Conservation (phyloP, 768 basidiomycete genomes). For the Suillus decipiens region DNA sequence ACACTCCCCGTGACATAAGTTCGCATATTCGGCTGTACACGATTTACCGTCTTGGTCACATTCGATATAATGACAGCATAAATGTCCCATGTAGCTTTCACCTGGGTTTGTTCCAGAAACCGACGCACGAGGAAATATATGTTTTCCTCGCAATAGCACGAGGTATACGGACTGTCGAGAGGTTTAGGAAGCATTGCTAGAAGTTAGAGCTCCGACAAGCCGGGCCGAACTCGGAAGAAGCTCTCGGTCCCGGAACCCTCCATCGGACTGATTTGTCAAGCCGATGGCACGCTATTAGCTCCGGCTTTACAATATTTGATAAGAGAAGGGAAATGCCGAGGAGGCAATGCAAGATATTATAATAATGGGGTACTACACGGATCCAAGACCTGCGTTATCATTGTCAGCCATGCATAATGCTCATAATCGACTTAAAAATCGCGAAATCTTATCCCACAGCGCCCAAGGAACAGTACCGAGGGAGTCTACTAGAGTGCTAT, state of each 20-base stretch:
- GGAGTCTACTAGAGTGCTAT: not conserved
- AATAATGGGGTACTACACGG: not conserved
- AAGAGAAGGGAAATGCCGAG: slow-evolving; percentile 5
- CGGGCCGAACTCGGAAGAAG: not conserved
- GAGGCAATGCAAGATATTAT: slow-evolving; percentile 5
- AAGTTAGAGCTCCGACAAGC: slow-evolving; percentile 26
- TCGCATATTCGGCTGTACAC: slow-evolving; percentile 8
- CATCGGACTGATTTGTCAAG: too few relatives aligned
- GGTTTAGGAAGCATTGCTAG: slow-evolving; percentile 20
- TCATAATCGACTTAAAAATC: not conserved
- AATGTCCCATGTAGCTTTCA: slow-evolving; percentile 46
- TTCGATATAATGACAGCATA: slow-evolving; percentile 71
- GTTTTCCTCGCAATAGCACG: slow-evolving; percentile 75
- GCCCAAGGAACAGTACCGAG: not conserved
- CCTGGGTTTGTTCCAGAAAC: slow-evolving; percentile 36
- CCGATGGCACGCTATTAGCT: too few relatives aligned
- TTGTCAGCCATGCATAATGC: not conserved
- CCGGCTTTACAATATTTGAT: too few relatives aligned
- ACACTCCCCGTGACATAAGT: slow-evolving; percentile 7
- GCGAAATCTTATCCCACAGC: not conserved
- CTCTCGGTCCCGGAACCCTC: not conserved
- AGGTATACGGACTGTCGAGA: slow-evolving; percentile 49
- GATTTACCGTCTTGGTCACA: slow-evolving; percentile 50
- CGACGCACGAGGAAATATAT: slow-evolving; percentile 56
- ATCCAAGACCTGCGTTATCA: slow-evolving; percentile 5